These are phyloP conservation scores for Pestalotiopsis fici DNA, from an alignment of 2,329 filamentous ascomycete species.

Conservation along the genomic window DNA sequence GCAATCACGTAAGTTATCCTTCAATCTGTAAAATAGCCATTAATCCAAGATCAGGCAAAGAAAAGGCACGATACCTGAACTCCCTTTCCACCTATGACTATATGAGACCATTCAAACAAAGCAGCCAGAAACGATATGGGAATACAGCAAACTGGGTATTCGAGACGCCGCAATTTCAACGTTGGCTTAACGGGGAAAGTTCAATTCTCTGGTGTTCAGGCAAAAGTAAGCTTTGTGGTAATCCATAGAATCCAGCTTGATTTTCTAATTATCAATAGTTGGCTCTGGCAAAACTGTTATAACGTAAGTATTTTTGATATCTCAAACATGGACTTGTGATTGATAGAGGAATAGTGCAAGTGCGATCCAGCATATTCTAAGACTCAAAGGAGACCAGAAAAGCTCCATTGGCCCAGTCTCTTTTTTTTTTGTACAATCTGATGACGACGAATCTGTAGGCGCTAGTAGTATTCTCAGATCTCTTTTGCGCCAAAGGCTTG, in stretches of 20 bases:
- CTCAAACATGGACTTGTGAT: not conserved
- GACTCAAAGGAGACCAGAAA: not conserved
- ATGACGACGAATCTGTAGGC: slow-evolving; percentile 18
- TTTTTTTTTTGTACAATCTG: slow-evolving; percentile 26
- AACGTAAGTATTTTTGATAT: not conserved
- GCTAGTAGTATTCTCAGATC: not conserved
- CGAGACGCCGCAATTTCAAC: slow-evolving; percentile 20
- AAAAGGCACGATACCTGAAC: slow-evolving; percentile 25
- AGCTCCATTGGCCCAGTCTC: slow-evolving; percentile 12
- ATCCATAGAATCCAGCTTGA: not conserved
- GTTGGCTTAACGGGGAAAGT: slow-evolving; percentile 17
- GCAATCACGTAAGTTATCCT: not conserved
- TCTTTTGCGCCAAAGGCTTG: not conserved
- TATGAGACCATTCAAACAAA: slow-evolving; percentile 24
- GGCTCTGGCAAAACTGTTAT: slow-evolving; percentile 29
- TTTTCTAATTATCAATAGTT: slow-evolving; percentile 15
- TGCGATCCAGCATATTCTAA: slow-evolving; percentile 17
- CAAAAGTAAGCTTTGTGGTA: slow-evolving; percentile 24
- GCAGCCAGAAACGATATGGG: slow-evolving; percentile 24
- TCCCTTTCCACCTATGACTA: slow-evolving; percentile 27
- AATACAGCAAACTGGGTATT: slow-evolving; percentile 30
- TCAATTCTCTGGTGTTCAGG: slow-evolving; percentile 29
- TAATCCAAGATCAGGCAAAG: slow-evolving; percentile 6
- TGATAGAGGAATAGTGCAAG: not conserved
- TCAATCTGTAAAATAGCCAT: not conserved